Base-by-base conservation (phyloP, 2,329 filamentous ascomycete genomes). In the Aspergillus tubingensis region DNA sequence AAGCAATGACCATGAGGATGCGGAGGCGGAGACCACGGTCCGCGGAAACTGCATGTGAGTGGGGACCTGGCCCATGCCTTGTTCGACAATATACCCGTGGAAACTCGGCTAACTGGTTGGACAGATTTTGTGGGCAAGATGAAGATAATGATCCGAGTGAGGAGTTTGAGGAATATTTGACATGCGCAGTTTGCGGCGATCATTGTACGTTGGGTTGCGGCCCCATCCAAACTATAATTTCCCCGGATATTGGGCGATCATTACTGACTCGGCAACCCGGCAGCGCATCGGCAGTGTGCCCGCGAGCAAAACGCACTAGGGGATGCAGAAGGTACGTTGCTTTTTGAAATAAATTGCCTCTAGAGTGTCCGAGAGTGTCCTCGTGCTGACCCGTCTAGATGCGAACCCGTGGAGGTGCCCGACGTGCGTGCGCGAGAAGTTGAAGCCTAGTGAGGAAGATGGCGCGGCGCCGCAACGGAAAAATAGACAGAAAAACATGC, bases 201-300 rank as follows among this genome's bases (percentile, higher is more conserved):
- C 90, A 92, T 77, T 88, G 92, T 96, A 82, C 77, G 91, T 86
- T 63, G 57, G 62, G 63, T 66, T 63, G 55, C 63, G 67, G 66
- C 61, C 63, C 65, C 52, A 50, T 65, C 54, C 64, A 65, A 66
- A 68, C 38, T 62, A 60, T 62, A 60, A 66, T 69, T 70, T 70
- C 57, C 57, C 69, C 64, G 54, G 62, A 59, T 63, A 58, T 69
- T 62, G 64, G 56, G 61, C 59, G 59, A 64, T 58, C 57, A 57
- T 65, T 68, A 65, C 70, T 74, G 64, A 75, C 72, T 80, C 80
- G 77, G 80, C 77, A 75, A 74, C 71, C 77, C 75, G 77, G 73
- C 80, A 96, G 94, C 92, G 71, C 94, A 98, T 81, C 88, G 90
- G 75, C 90, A 95, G 84, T 97, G 94, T 79, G 93, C 92, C 60